Percentiles rank a stretch among this genome's conserved stretches.
Evolutionary conservation across 306 rosid genomes (phyloP).

Genomic region (Alnus rubra): DNA sequence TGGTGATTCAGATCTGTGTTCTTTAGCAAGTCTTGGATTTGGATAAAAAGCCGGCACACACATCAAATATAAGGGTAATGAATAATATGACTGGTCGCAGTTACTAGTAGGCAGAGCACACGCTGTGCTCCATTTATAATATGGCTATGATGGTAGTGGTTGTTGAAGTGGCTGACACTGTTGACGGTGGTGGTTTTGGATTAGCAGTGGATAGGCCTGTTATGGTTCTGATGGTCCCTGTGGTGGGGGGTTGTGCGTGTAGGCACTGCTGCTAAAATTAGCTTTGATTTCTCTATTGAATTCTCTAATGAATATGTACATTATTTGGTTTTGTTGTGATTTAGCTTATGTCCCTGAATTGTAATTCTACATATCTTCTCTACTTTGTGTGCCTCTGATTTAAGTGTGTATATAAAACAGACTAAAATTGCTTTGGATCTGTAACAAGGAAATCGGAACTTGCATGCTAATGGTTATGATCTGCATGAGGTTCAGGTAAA

Average conservation of each 20-base stretch:
- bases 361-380: background rate
- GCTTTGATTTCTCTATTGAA: background rate
- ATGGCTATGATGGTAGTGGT: background rate
- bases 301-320: background rate
- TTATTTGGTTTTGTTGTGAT: background rate
- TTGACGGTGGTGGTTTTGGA: background rate
- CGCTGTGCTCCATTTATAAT: background rate
- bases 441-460: background rate
- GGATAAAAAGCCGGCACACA: background rate
- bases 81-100: background rate
- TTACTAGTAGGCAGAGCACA: background rate
- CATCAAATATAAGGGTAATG: background rate
- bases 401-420: background rate
- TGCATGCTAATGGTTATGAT: slow-evolving; percentile 8
- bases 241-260: background rate
- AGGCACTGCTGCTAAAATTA: background rate
- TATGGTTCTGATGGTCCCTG: background rate
- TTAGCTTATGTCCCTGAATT: background rate
- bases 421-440: background rate
- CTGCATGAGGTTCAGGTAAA: slow-evolving; percentile 52
- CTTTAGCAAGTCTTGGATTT: background rate
- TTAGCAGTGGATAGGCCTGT: background rate
- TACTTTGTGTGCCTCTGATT: background rate
- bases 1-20: background rate
- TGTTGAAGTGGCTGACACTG: background rate